Percentiles rank a stretch among this genome's conserved stretches.
Evolutionary conservation across 352 stramenopile species (phyloP).

Genomic region (Elongisporangium prolatum): DNA sequence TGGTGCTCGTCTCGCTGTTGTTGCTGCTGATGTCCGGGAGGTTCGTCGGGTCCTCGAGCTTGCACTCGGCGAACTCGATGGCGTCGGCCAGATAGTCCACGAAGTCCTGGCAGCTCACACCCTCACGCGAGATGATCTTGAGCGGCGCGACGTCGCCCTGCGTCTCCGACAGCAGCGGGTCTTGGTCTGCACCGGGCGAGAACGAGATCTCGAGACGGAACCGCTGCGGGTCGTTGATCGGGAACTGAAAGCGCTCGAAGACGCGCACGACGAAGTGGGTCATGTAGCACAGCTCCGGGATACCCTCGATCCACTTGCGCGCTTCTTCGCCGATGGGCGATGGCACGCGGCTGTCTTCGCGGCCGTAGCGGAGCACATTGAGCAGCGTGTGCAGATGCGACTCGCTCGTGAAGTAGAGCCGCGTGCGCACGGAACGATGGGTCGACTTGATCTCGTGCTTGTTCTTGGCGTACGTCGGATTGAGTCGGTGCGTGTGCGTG

Average conservation of each 20-base stretch:
- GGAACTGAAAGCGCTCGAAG: conserved; percentile 92
- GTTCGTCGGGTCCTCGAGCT: conserved; percentile 27
- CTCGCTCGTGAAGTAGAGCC: conserved; percentile 99
- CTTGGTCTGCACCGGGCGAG: conserved; percentile 68
- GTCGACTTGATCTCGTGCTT: conserved; percentile 87
- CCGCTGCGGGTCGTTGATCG: conserved; percentile 57
- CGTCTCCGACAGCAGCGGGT: conserved; percentile 63
- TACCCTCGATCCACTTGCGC: conserved; percentile 84
- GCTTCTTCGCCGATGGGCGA: conserved; percentile 64
- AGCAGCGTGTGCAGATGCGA: conserved; percentile 97
- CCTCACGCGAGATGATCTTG: conserved; percentile 80
- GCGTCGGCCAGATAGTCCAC: conserved; percentile 79
- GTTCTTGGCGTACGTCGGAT: conserved; percentile 81
- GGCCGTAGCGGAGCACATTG: conserved; percentile 94
- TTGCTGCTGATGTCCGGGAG: conserved; percentile 24
- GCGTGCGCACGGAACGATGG: conserved; percentile 95
- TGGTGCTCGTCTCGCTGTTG: conserved; percentile 9
- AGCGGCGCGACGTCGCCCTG: conserved; percentile 69
- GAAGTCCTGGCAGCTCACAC: conserved; percentile 77
- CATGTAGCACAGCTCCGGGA: conserved; percentile 98
- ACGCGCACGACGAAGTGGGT: conserved; percentile 99
- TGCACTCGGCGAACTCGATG: conserved; percentile 69
- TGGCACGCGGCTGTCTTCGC: conserved; percentile 49
- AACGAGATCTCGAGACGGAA: conserved; percentile 87
- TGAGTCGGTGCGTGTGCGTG: conserved; percentile 74